A percentile compares a stretch with the other conserved stretches of the same genome.
These are phyloP conservation scores for Pythium sp. DNA, from an alignment of 352 stramenopile species.

Conservation along the genomic window DNA sequence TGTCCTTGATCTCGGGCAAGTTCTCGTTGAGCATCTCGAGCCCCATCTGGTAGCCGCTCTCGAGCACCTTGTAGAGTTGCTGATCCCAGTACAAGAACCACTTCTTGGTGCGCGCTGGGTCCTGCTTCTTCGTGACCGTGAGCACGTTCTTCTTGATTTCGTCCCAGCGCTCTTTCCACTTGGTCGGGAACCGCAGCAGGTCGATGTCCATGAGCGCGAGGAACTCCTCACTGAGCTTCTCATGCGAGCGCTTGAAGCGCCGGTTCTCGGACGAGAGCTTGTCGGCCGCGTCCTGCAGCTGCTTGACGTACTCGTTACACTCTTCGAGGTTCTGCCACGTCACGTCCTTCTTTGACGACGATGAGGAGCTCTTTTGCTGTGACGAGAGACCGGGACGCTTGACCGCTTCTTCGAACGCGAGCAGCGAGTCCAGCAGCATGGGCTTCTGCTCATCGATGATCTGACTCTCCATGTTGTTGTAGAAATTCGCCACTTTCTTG, in stretches of 20 bases:
- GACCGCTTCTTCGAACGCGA: constrained; percentile 90
- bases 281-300: constrained; percentile 88
- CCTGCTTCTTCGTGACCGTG: constrained; percentile 77
- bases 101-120: constrained; percentile 73
- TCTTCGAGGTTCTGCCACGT: constrained; percentile 91
- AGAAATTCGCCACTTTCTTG: constrained; percentile 96
- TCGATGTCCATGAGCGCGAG: constrained; percentile 89
- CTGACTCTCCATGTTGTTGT: constrained; percentile 94
- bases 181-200: constrained; percentile 74
- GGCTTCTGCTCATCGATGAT: constrained; percentile 94
- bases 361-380: constrained; percentile 29
- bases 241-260: constrained; percentile 86
- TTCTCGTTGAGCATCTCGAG: constrained; percentile 94
- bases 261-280: constrained; percentile 90
- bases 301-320: constrained; percentile 91
- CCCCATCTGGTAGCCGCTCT: constrained; percentile 92
- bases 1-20: constrained; percentile 88
- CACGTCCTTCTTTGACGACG: constrained; percentile 60
- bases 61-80: constrained; percentile 95
- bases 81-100: constrained; percentile 95
- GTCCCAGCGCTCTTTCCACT: constrained; percentile 89
- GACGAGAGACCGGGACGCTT: constrained; percentile 55
- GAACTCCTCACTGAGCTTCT: constrained; percentile 77
- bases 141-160: constrained; percentile 77
- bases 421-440: constrained; percentile 91